Percentiles rank a stretch among this genome's conserved stretches.
These are phyloP conservation scores for Colletotrichum acutatum DNA, from an alignment of 2,329 filamentous ascomycete species.

Conservation along the genomic window DNA sequence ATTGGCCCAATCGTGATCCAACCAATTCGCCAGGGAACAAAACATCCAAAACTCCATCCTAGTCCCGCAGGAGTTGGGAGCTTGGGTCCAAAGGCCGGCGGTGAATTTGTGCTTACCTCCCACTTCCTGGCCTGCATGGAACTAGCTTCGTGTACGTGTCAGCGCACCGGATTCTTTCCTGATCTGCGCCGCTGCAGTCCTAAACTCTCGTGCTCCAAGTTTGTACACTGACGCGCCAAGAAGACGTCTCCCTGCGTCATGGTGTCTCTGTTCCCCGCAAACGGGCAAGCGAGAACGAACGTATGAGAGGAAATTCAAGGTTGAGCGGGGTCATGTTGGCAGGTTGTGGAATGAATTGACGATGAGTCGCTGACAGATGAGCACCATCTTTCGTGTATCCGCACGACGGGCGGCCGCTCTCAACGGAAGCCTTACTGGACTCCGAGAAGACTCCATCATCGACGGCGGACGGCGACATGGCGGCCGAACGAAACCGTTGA, in stretches of 20 bases:
- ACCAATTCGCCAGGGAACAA: neutral
- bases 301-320: too few relatives aligned
- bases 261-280: slow-evolving; percentile 16
- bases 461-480: neutral
- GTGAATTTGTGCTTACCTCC: neutral
- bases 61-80: neutral
- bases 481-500: neutral
- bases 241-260: slow-evolving; percentile 9
- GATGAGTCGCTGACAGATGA: too few relatives aligned
- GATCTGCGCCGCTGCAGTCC: slow-evolving; percentile 7
- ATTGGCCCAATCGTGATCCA: neutral
- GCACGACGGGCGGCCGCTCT: neutral
- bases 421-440: neutral
- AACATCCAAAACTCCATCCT: neutral
- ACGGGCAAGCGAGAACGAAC: neutral
- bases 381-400: neutral
- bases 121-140: neutral
- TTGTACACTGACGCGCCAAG: neutral
- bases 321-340: neutral
- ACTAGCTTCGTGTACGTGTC: neutral
- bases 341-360: neutral
- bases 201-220: neutral
- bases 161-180: neutral
- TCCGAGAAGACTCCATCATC: neutral
- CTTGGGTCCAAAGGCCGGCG: neutral